Base-by-base conservation (phyloP, 2,329 filamentous ascomycete species). In the Nemania sp. region DNA sequence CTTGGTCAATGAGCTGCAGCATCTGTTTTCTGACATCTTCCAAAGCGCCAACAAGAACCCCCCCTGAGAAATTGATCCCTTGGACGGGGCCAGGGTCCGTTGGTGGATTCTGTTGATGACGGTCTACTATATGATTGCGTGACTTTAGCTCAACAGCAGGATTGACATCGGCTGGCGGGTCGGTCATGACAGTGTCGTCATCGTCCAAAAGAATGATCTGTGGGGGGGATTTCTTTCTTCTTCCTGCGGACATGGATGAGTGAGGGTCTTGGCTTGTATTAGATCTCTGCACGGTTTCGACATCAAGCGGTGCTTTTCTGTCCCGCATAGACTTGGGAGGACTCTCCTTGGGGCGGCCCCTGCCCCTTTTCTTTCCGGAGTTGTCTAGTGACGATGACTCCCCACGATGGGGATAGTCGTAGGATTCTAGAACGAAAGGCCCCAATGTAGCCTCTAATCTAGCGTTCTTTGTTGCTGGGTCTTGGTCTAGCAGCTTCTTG, bases 161-260 rank as follows among this genome's bases (percentile, higher is more conserved):
- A 12, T 40, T 45, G 23, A 55, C 42, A 8, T 24, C 54, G 2
- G 57, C n/a, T n/a, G n/a, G 47, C 26, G 52, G 40, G 54, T 70
- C 67, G 26, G 54, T 51, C 64, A 68, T 68, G 37, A 63, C 52
- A 11, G 66, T 40, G 31, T 71, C 68, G 36, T 51, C 48, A 28
- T 61, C 48, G 30, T 49, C 46, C 3, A 20, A 31, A 19, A 60
- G 40, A 3, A 39, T 19, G n/a, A n/a, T n/a, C n/a, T 57, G 49
- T 15, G 23, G 24, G 5, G 57, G 52, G 6, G 61, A 65, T 30
- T 59, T 62, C 26, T 58, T 62, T 45, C 61, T 66, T n/a, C 53
- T 14, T 30, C 52, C 66, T 6, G 62, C 47, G 24, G 64, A 52
- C 26, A 57, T 66, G 39, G 56, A 54, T 42, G 60, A 54, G 9